phyloP scores from a whole-genome alignment of 1,284 basidiomycete genomes.

The Neonothopanus nambi region DNA sequence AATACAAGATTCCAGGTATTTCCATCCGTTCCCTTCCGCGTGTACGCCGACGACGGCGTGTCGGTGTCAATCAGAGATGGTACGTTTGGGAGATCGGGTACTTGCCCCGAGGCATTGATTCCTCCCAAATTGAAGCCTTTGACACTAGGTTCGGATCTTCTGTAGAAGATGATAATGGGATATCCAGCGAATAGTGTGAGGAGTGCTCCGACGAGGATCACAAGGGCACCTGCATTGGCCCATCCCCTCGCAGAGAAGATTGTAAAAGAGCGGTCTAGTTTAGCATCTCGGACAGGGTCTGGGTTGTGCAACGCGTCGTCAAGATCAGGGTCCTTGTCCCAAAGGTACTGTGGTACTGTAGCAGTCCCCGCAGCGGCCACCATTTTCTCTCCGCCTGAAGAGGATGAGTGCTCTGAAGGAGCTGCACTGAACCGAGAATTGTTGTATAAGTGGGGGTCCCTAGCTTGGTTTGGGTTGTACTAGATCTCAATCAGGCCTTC shows the following conservation, averaged over 20 bases:
- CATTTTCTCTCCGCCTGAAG: slow-evolving; percentile 33
- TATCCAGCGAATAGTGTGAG: slow-evolving; percentile 77
- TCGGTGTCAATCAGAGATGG: slow-evolving; percentile 66
- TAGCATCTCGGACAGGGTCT: slow-evolving; percentile 62
- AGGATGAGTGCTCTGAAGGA: slow-evolving; percentile 55
- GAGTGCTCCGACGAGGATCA: slow-evolving; percentile 60
- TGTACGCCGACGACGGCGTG: slow-evolving; percentile 58
- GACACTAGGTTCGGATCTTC: slow-evolving; percentile 22
- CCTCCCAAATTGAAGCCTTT: slow-evolving; percentile 10
- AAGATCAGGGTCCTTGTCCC: slow-evolving; percentile 77
- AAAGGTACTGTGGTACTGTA: slow-evolving; percentile 63
- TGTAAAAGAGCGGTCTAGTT: slow-evolving; percentile 56
- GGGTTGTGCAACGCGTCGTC: slow-evolving; percentile 79
- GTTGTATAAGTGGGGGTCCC: slow-evolving; percentile 44
- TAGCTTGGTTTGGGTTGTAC: slow-evolving; percentile 57
- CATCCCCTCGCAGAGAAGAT: slow-evolving; percentile 72
- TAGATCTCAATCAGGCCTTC: slow-evolving; percentile 25
- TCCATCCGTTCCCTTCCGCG: slow-evolving; percentile 67
- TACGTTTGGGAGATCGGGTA: slow-evolving; percentile 60
- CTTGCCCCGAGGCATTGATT: slow-evolving; percentile 55
- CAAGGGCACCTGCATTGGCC: slow-evolving; percentile 64
- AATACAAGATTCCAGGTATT: slow-evolving; percentile 82
- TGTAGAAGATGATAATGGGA: slow-evolving; percentile 68
- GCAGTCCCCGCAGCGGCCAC: slow-evolving; percentile 38
- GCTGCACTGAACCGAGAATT: slow-evolving; percentile 61